Base-by-base conservation (phyloP, 768 basidiomycete species). In the Punctularia strigosozonata region DNA sequence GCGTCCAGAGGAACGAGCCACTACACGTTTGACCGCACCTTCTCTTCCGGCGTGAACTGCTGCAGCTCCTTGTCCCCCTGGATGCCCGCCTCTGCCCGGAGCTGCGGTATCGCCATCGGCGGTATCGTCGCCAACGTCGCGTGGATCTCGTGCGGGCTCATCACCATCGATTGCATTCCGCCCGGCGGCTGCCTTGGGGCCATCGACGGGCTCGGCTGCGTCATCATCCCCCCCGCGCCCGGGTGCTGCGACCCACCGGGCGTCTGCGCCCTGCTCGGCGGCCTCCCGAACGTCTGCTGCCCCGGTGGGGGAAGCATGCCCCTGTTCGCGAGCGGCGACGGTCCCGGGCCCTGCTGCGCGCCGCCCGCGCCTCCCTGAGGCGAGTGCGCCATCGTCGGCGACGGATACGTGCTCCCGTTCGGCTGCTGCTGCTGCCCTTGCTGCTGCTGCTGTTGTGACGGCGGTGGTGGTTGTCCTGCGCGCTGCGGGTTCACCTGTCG, bases 351-450 rank as follows among this genome's bases (percentile, higher is more conserved):
- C 1, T 75, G 61, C 40, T 68, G 70, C 46, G 58, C 58, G 20
- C 57, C 57, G 18, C 49, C 52, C 3, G 53, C 63, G 6, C 50
- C 51, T 21, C 57, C 57, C 44, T 76, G 76, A 1, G 75, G 71
- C 3, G 77, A 77, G 37, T 71, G 68, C 2, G 75, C 63, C 57
- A 81, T 76, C 2, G 71, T 77, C 4, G 80, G 80, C 17, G 77
- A 80, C 30, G 69, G 75, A 54, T 75, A 81, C 12, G 59, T 44
- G 3, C 45, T 54, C 12, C 69, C 74, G 39, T 71, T 70, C 15
- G 66, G 61, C 3, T 50, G 56, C 18, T 68, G 69, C 43, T 66
- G 69, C 43, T 58, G 69, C 13, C 56, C 57, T 30, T 52, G 62
- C 42, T 51, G 63, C 43, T 41, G 55, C 48, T 55, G 63, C 6